These are phyloP conservation scores for Talaromyces atroroseus DNA, from an alignment of 2,329 filamentous ascomycete genomes.

Conservation along the genomic window DNA sequence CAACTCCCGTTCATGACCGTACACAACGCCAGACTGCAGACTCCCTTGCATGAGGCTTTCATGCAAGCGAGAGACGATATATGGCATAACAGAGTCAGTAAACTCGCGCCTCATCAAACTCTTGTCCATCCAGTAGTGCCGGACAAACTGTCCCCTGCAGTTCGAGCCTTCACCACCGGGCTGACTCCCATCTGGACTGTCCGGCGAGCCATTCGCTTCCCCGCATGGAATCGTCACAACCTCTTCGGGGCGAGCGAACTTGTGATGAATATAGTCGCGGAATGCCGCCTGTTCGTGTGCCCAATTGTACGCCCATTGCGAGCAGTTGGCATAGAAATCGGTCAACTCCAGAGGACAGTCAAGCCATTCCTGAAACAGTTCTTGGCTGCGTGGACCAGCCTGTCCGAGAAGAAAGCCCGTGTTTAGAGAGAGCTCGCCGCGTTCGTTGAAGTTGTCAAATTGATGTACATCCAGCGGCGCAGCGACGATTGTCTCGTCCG, in stretches of 20 bases:
- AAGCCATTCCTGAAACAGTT: constrained; percentile 18
- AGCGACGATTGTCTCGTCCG: constrained; percentile 37
- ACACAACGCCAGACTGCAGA: neutral
- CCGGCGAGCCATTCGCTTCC: constrained; percentile 19
- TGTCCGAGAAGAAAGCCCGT: constrained; percentile 43
- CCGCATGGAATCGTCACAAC: constrained; percentile 15
- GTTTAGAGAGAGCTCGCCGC: constrained; percentile 33
- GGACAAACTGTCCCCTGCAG: constrained; percentile 16
- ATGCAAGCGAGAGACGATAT: constrained; percentile 16
- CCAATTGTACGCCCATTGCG: constrained; percentile 14
- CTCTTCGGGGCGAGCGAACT: constrained; percentile 16
- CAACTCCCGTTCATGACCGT: constrained; percentile 1
- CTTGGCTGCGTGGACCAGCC: constrained; percentile 14
- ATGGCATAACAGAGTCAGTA: constrained; percentile 14
- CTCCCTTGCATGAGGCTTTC: neutral
- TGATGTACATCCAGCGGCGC: constrained; percentile 44
- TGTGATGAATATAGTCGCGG: constrained; percentile 17
- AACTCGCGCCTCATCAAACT: constrained; percentile 7
- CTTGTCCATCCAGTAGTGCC: constrained; percentile 18
- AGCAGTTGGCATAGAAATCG: constrained; percentile 13
- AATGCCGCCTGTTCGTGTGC: constrained; percentile 19
- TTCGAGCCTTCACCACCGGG: constrained; percentile 7
- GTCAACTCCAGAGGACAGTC: constrained; percentile 12
- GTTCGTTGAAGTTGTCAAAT: constrained; percentile 33
- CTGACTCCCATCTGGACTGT: constrained; percentile 10